Evolutionary conservation across 306 rosid genomes (phyloP).

Genomic region (Trifolium dubium): DNA sequence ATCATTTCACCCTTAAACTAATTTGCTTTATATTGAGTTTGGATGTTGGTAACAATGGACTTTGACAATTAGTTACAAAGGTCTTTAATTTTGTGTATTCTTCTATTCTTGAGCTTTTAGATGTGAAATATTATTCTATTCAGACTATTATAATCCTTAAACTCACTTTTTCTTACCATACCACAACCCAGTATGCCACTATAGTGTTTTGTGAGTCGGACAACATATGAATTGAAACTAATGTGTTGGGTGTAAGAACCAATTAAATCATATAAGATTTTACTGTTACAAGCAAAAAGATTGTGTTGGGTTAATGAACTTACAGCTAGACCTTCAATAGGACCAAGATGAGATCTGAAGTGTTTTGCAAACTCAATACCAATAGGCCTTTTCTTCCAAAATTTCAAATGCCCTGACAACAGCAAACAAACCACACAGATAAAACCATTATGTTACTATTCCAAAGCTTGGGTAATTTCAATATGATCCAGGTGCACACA

Average conservation of each 20-base stretch:
- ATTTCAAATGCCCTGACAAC: slow-evolving; percentile 84
- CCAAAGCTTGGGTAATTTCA: slow-evolving; percentile 24
- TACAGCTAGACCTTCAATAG: slow-evolving; percentile 94
- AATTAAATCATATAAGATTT: slow-evolving; percentile 22
- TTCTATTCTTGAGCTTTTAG: background rate
- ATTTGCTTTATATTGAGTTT: background rate
- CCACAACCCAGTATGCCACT: background rate
- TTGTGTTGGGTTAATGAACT: slow-evolving; percentile 48
- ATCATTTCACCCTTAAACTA: background rate
- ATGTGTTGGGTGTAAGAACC: too few species aligned
- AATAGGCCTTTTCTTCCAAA: slow-evolving; percentile 92
- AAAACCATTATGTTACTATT: background rate
- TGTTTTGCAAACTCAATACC: slow-evolving; percentile 98
- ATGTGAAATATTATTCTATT: background rate
- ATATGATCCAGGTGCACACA: background rate
- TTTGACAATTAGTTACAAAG: background rate
- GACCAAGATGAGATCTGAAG: slow-evolving; percentile 95
- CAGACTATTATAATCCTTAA: background rate
- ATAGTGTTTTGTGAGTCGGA: background rate
- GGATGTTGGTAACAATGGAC: background rate
- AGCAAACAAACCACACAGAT: slow-evolving; percentile 35
- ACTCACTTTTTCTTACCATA: background rate
- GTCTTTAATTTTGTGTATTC: slow-evolving; percentile 10
- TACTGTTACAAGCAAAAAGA: slow-evolving; percentile 16
- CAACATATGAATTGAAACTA: too few species aligned